Evolutionary conservation across 495 filamentous ascomycete genomes (phyloP), one percentile per base, ranked within the genome.

Genomic region (Tricharina praecox): DNA sequence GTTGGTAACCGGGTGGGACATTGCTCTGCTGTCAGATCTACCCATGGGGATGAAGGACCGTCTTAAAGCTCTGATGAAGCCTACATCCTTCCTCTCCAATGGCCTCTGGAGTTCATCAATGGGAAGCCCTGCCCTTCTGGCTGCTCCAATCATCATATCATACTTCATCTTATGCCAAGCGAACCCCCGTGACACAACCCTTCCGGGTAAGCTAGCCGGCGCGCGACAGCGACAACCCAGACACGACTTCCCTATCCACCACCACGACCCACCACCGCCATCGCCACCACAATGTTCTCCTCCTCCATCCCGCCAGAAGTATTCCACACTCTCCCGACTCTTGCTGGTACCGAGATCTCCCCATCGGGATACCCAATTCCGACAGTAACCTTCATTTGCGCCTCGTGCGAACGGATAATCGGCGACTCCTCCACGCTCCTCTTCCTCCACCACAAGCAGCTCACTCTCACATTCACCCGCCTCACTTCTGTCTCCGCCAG

Each of bases 381-480:
- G 34, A 46, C 56, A 0, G 45, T 46, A 41, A 59, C 55, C 18
- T 26, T 59, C 18, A 55, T 51, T 48, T 59, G 56, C 34, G 51
- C 51, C 10, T 37, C 34, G 30, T 59, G 56, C 25, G 56, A 59
- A 44, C 55, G 56, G 15, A 59, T 59, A 21, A 32, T 59, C 13
- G 47, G 51, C 8, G 56, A 59, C 43, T 25, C 43, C 26, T 33
- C 43, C 24, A 13, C 15, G 26, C 43, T 46, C 19, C 28, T 34
- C 1, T 15, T n/a, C 39, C 18, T 5, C 13, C 18, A 15, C 19
- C 9, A 10, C 43, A 11, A 33, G 19, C 25, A 33, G 8, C 11
- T 15, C 25, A 8, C 25, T 7, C n/a, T 46, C 1, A 46, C 43
- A 11, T 46, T 46, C 43, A 11, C 4, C n/a, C 25, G 19, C n/a